These are phyloP conservation scores for Apium graveolens DNA, from an alignment of 129 eudicot species.

Conservation along the genomic window DNA sequence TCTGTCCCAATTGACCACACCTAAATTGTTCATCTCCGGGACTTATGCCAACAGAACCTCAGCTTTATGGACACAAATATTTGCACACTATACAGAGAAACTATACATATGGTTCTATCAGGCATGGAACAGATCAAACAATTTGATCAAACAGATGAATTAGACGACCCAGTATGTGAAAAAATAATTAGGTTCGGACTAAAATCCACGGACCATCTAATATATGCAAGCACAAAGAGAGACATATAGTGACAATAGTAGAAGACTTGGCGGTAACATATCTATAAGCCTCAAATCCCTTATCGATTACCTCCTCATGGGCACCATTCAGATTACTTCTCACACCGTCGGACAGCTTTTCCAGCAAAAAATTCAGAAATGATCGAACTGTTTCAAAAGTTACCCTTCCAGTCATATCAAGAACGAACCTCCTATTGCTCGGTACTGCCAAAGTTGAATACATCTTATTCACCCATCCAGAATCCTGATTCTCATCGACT, in stretches of 20 bases:
- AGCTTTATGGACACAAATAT: not conserved
- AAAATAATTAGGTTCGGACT: constrained; percentile 29
- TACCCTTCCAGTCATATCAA: constrained; percentile 59
- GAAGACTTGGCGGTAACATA: constrained; percentile 45
- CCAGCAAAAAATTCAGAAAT: constrained; percentile 37
- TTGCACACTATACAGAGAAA: not conserved
- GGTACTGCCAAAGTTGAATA: constrained; percentile 79
- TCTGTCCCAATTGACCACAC: not conserved
- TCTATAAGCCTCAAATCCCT: constrained; percentile 42
- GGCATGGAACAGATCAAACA: not conserved
- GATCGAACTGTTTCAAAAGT: constrained; percentile 57
- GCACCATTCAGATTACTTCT: constrained; percentile 41
- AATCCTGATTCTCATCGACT: constrained; percentile 19
- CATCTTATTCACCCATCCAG: constrained; percentile 48
- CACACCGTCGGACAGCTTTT: constrained; percentile 27
- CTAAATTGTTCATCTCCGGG: not conserved
- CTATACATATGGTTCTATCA: not conserved
- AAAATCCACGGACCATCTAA: constrained; percentile 55
- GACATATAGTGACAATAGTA: constrained; percentile 42
- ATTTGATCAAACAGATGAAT: not conserved
- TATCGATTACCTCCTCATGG: constrained; percentile 52
- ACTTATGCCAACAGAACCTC: too few species aligned
- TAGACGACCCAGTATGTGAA: not conserved
- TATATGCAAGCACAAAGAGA: constrained; percentile 64
- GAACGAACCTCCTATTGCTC: constrained; percentile 51